Conservation (phyloP, 306 rosid genomes). For the Alnus glutinosa region DNA sequence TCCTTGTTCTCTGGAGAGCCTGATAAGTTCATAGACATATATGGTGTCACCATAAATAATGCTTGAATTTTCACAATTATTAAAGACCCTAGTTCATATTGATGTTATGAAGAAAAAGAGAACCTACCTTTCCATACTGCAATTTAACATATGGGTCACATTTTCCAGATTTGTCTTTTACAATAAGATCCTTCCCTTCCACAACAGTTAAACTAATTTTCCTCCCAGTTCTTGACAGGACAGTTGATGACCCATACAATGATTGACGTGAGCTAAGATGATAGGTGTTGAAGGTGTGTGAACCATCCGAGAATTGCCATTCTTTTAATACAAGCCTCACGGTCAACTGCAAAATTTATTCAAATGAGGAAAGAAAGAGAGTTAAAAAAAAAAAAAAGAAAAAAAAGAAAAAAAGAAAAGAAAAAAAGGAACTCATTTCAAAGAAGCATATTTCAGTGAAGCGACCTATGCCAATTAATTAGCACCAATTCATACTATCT, state of each 20-base stretch:
- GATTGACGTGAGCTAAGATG: conserved; percentile 45
- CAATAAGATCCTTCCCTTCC: conserved; percentile 77
- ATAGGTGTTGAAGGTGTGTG: conserved; percentile 55
- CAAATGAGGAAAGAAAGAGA: conserved; percentile 15
- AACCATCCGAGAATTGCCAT: conserved; percentile 95
- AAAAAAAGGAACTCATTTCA: conserved; percentile 20
- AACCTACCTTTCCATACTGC: conserved; percentile 85
- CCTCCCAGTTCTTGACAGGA: conserved; percentile 75
- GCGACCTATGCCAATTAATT: neutral
- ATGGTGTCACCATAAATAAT: conserved; percentile 6
- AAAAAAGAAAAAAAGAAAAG: neutral
- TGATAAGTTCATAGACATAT: conserved; percentile 34
- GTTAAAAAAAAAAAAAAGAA: neutral
- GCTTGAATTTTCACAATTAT: neutral
- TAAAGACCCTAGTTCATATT: conserved; percentile 17
- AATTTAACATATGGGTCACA: conserved; percentile 69
- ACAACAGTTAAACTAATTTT: conserved; percentile 65
- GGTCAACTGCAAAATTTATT: conserved; percentile 59
- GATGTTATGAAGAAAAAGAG: conserved; percentile 13
- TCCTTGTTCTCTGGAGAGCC: conserved; percentile 66
- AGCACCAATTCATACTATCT: neutral
- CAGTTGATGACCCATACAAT: conserved; percentile 65
- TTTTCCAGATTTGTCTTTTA: conserved; percentile 74
- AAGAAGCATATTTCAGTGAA: conserved; percentile 10
- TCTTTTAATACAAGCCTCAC: conserved; percentile 75